phyloP scores from a whole-genome alignment of 1,284 basidiomycete genomes.

The Ganoderma multipileum region DNA sequence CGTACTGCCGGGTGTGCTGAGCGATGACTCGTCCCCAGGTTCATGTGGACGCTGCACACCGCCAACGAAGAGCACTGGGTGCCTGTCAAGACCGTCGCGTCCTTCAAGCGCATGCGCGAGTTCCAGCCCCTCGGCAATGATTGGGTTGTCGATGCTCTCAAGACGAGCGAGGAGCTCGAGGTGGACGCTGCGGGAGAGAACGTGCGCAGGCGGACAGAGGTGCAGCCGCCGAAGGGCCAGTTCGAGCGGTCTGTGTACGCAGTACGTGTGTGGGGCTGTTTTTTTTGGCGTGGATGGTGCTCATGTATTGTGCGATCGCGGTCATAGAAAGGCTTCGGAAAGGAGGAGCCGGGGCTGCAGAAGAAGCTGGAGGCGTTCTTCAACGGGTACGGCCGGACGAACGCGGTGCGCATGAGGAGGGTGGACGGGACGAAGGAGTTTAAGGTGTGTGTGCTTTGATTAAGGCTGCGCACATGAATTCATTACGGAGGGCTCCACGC shows the following conservation, averaged over 20 bases:
- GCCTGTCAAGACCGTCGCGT: slow-evolving; percentile 85
- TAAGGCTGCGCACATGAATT: neutral
- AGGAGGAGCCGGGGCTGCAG: slow-evolving; percentile 78
- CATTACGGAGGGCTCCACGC: neutral
- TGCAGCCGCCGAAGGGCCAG: slow-evolving; percentile 76
- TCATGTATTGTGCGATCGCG: neutral
- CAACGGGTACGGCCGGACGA: slow-evolving; percentile 80
- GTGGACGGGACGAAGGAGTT: slow-evolving; percentile 77
- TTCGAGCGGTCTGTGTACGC: slow-evolving; percentile 87
- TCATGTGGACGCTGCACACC: slow-evolving; percentile 92
- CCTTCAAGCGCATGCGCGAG: slow-evolving; percentile 96
- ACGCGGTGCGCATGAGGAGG: slow-evolving; percentile 89
- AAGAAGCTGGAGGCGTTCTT: slow-evolving; percentile 86
- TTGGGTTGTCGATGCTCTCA: slow-evolving; percentile 74
- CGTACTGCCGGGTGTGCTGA: neutral
- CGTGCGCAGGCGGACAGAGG: slow-evolving; percentile 75
- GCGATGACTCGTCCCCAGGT: slow-evolving; percentile 57
- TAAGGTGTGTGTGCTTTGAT: slow-evolving; percentile 63
- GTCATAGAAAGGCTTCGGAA: slow-evolving; percentile 87
- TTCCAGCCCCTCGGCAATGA: slow-evolving; percentile 64
- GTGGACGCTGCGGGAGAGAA: slow-evolving; percentile 79
- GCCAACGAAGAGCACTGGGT: slow-evolving; percentile 90
- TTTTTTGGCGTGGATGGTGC: neutral
- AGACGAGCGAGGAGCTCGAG: slow-evolving; percentile 73
- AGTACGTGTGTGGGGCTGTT: slow-evolving; percentile 54